Conservation (phyloP, 2,329 filamentous ascomycete species). For the Neofusicoccum cordaticola region DNA sequence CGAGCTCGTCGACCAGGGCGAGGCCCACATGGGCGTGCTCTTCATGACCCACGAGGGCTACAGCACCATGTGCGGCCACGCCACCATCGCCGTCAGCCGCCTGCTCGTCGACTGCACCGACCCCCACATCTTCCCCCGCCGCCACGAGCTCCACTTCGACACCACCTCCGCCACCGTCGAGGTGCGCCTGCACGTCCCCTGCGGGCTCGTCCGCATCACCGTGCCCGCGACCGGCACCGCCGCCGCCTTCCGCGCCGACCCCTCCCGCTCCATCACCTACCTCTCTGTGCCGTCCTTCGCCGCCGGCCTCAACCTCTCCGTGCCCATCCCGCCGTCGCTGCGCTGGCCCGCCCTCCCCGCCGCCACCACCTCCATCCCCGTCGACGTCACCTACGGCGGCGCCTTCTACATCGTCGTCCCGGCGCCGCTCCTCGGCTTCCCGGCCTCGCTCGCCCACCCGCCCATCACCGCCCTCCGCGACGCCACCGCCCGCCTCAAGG, state of each 20-base stretch:
- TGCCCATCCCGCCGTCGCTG: constrained; percentile 29
- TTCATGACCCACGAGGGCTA: constrained; percentile 50
- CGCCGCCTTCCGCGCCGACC: constrained; percentile 32
- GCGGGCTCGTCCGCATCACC: constrained; percentile 41
- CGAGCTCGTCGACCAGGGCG: constrained; percentile 37
- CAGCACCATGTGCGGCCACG: constrained; percentile 53
- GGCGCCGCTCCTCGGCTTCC: constrained; percentile 40
- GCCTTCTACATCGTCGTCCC: constrained; percentile 44
- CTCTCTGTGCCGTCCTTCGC: constrained; percentile 44
- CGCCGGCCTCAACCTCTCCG: constrained; percentile 29
- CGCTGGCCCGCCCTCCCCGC: constrained; percentile 40
- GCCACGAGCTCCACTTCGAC: constrained; percentile 27
- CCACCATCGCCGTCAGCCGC: constrained; percentile 49
- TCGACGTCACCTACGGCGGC: constrained; percentile 44
- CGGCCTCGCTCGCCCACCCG: neutral
- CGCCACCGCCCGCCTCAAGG: constrained; percentile 22
- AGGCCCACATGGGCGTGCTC: constrained; percentile 49
- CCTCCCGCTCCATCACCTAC: constrained; percentile 39
- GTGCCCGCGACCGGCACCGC: constrained; percentile 32
- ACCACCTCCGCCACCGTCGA: constrained; percentile 26
- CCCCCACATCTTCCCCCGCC: constrained; percentile 37
- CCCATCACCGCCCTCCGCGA: neutral
- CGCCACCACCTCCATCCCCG: constrained; percentile 15
- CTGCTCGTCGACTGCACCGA: constrained; percentile 34
- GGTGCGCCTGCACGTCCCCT: constrained; percentile 45